Conservation (phyloP, 805 yeast species). For the Schwanniomyces pseudopolymorphus region DNA sequence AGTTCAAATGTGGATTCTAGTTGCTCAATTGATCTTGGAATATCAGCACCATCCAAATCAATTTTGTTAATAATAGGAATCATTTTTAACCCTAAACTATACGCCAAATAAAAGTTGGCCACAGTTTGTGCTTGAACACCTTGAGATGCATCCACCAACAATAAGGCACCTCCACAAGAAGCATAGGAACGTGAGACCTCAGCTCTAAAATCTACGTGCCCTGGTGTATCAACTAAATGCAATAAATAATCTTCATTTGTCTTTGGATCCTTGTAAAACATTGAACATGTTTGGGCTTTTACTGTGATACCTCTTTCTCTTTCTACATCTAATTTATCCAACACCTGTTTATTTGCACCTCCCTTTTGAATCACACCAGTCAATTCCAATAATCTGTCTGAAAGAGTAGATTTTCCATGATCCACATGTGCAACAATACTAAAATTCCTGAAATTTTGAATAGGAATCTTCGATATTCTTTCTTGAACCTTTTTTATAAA, state of each 20-base stretch:
- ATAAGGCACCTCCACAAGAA: constrained; percentile 90
- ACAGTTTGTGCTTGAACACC: constrained; percentile 98
- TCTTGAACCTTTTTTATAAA: constrained; percentile 41
- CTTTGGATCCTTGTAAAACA: constrained; percentile 67
- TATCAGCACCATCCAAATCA: constrained; percentile 85
- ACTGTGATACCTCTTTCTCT: constrained; percentile 95
- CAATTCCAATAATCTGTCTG: constrained; percentile 82
- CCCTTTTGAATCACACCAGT: constrained; percentile 87
- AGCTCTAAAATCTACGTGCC: constrained; percentile 93
- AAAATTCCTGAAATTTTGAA: constrained; percentile 81
- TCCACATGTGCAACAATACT: constrained; percentile 97
- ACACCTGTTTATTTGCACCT: constrained; percentile 68
- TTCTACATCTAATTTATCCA: constrained; percentile 92
- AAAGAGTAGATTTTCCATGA: constrained; percentile 83
- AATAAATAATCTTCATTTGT: constrained; percentile 73
- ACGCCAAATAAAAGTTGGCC: constrained; percentile 92
- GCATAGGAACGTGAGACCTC: constrained; percentile 95
- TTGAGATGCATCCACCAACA: constrained; percentile 91
- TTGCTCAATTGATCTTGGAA: constrained; percentile 77
- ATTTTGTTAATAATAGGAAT: constrained; percentile 91
- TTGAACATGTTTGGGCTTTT: constrained; percentile 94
- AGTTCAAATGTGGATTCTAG: constrained; percentile 83
- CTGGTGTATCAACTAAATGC: constrained; percentile 95
- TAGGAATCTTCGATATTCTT: constrained; percentile 75
- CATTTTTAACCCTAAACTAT: constrained; percentile 75